Evolutionary conservation across 1,139 yeast species (phyloP), one percentile per base, ranked within the genome.

Genomic region (Yamadazyma jaroonii): DNA sequence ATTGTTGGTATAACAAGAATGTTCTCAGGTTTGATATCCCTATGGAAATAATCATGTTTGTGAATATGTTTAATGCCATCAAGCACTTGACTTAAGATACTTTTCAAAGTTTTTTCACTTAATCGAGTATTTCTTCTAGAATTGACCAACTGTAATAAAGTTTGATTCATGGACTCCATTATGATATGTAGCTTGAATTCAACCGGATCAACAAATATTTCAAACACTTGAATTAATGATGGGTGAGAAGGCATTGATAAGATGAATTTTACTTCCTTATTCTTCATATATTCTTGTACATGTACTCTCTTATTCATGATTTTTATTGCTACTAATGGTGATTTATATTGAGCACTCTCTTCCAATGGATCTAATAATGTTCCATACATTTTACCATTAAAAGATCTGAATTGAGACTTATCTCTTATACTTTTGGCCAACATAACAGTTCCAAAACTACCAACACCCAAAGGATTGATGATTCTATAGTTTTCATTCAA

Each of bases 81-180:
- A 36, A 88, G 67, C 1, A 90, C 59, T 57, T 92, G 97, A 7
- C 81, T 54, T 35, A 85, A 61, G 31, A 88, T 80, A 35, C 86
- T 77, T 45, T 74, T 78, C 37, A 85, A 56, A 2, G 88, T 79
- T n/a, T 62, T 63, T 1, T 74, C 63, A 3, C 86, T 73, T 46
- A 87, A 81, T 1, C 61, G 62, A 23, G 65, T 62, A 22, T 63
- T 61, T 40, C 70, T 72, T 44, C 90, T 67, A 21, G 76, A 64
- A 43, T 72, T 77, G 72, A 85, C 81, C 51, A 84, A 67, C 55
- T 86, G 89, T 50, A 80, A 81, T 41, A 92, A 67, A 53, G 83
- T 88, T 59, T 81, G 88, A 48, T 83, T 86, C 87, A 90, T 77
- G 20, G 83, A 74, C 58, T 92, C 97, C 95, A 90, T 88, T 6